Base-by-base conservation (phyloP, 768 basidiomycete genomes). In the Rhodotorula taiwanensis region DNA sequence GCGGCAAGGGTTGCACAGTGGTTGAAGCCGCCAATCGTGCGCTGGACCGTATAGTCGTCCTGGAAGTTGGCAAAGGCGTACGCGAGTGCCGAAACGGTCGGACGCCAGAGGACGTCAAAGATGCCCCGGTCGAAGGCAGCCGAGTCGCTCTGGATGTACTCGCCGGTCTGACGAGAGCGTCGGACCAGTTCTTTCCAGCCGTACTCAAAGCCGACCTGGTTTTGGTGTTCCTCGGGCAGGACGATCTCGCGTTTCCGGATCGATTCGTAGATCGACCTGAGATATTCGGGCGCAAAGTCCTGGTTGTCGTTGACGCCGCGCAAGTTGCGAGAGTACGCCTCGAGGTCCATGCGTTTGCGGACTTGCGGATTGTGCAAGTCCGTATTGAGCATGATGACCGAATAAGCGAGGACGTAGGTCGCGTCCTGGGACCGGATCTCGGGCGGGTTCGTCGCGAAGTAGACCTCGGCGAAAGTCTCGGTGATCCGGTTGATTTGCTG, bases 371-470 rank as follows among this genome's bases (percentile, higher is more conserved):
- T 97, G 74, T 97, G 93, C 36, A 84, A 83, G 77, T 99, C 95
- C 13, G 95, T 99, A 76, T 99, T 99, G 53, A 99, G 82, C 91
- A 99, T 83, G 75, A 99, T 97, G 64, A 99, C 86, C 0, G 95
- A 97, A 75, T 86, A 99, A 2, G 94, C 84, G 30, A 99, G 78
- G 13, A 99, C 88, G 76, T 95, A 93, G 25, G 89, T 88, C 8
- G 94, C 89, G 74, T 98, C 95, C 77, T 90, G 84, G 59, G 80
- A 85, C 73, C 87, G 89, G 68, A 98, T 86, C 75, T 93, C 93
- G 62, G 83, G 84, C 66, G 95, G 93, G 31, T 79, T 78, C 14
- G 89, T 82, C 5, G 88, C 86, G 75, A 94, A 90, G 75, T 93
- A 98, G 43, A 84, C 82, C 27, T 89, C 83, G 1, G 95, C 92